These are phyloP conservation scores for Kalmanozyma brasiliensis DNA, from an alignment of 1,284 basidiomycete species.

Conservation along the genomic window DNA sequence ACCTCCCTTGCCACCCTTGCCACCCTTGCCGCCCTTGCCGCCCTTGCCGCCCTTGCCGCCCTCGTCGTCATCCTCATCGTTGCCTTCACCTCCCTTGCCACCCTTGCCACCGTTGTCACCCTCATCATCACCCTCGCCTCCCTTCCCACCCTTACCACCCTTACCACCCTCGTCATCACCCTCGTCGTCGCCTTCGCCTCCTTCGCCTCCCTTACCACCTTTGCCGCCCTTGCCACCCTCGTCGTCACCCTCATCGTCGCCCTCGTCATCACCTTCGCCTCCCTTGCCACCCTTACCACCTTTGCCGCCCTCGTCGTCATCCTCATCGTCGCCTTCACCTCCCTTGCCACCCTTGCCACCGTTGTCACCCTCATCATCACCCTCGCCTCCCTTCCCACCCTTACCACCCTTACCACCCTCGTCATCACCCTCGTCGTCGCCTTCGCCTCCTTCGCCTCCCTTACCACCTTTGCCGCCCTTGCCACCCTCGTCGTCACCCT, in stretches of 20 bases:
- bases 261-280: neutral
- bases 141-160: slow-evolving; percentile 3
- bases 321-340: slow-evolving; percentile 3
- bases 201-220: neutral
- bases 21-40: neutral
- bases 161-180: slow-evolving; percentile 4
- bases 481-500: neutral
- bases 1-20: slow-evolving; percentile 8
- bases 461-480: neutral
- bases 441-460: neutral
- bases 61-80: slow-evolving; percentile 8
- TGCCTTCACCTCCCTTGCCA: neutral
- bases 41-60: slow-evolving; percentile 4
- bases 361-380: slow-evolving; percentile 1
- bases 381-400: slow-evolving; percentile 3
- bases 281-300: slow-evolving; percentile 6
- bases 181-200: neutral
- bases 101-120: slow-evolving; percentile 3
- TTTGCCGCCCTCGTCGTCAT: slow-evolving; percentile 8
- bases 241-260: neutral
- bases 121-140: slow-evolving; percentile 4
- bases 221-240: neutral
- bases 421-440: neutral
- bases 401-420: slow-evolving; percentile 5
- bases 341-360: slow-evolving; percentile 2